phyloP scores from a whole-genome alignment of 139 green algal genomes.

The Chlorella sorokiniana region DNA sequence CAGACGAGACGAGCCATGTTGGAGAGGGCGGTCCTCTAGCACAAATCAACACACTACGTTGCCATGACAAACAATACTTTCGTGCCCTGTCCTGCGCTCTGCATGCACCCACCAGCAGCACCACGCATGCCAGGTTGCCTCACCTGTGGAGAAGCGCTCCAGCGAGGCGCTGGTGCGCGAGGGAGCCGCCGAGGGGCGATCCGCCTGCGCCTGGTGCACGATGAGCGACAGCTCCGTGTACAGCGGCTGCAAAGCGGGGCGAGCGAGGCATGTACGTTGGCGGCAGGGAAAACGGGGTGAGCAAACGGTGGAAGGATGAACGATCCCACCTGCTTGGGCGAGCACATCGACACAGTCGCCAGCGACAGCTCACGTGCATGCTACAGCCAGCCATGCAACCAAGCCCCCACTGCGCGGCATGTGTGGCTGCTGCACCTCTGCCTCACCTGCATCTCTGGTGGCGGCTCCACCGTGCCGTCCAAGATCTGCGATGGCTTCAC shows the following conservation, averaged over 20 bases:
- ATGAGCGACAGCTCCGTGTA: constrained; percentile 26
- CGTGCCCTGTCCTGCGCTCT: no score
- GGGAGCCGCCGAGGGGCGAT: neutral
- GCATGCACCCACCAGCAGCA: neutral
- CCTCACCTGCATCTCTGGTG: constrained; percentile 33
- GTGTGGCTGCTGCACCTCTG: neutral
- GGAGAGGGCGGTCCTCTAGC: no score
- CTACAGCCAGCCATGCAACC: neutral
- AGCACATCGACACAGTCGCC: no score
- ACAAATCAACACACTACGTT: no score
- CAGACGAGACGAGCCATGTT: no score
- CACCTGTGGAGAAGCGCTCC: constrained; percentile 27
- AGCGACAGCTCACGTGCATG: no score
- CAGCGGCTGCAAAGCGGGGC: neutral
- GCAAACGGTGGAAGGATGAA: no score
- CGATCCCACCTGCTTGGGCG: no score
- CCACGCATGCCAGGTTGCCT: neutral
- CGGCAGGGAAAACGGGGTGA: neutral
- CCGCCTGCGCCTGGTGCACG: constrained; percentile 6
- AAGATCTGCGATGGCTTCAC: constrained; percentile 26
- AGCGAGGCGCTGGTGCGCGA: neutral
- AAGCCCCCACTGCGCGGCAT: neutral
- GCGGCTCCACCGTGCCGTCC: neutral
- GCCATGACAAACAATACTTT: no score
- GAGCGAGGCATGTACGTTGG: no score